Percentiles rank a stretch among this genome's conserved stretches.
phyloP scores from a whole-genome alignment of 805 yeast genomes.

The Komagataella mondaviorum region DNA sequence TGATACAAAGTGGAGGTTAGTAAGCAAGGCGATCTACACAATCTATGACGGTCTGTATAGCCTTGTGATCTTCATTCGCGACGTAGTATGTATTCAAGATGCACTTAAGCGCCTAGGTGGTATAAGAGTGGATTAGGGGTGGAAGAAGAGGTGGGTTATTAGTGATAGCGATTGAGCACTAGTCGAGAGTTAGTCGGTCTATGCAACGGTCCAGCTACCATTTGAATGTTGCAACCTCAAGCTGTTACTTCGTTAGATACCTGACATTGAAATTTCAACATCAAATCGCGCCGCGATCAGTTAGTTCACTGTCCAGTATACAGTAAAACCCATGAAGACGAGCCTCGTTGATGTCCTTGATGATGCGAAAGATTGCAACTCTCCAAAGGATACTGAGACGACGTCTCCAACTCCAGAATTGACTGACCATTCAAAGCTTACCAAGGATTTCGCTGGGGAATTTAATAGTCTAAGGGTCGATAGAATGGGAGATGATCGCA shows the following conservation, averaged over 20 bases:
- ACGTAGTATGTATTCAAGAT: too few species aligned
- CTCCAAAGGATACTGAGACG: neutral
- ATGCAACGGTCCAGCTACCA: too few species aligned
- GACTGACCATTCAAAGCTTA: neutral
- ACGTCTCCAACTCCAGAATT: neutral
- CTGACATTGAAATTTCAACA: neutral
- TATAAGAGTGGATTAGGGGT: too few species aligned
- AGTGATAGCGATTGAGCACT: too few species aligned
- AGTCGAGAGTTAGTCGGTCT: too few species aligned
- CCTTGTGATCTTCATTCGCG: too few species aligned
- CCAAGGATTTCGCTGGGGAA: neutral
- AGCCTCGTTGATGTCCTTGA: neutral
- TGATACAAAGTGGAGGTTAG: neutral
- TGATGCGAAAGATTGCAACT: neutral
- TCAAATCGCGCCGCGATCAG: neutral
- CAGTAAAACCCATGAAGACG: neutral
- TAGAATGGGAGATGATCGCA: neutral
- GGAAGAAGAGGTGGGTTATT: too few species aligned
- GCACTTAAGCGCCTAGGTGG: too few species aligned
- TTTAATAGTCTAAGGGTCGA: neutral
- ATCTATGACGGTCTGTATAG: too few species aligned
- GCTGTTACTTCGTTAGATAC: too few species aligned
- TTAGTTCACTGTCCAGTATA: too few species aligned
- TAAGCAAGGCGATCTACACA: neutral
- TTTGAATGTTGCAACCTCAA: too few species aligned